These are phyloP conservation scores for Naganishia liquefaciens DNA, from an alignment of 1,284 basidiomycete species.

Conservation along the genomic window DNA sequence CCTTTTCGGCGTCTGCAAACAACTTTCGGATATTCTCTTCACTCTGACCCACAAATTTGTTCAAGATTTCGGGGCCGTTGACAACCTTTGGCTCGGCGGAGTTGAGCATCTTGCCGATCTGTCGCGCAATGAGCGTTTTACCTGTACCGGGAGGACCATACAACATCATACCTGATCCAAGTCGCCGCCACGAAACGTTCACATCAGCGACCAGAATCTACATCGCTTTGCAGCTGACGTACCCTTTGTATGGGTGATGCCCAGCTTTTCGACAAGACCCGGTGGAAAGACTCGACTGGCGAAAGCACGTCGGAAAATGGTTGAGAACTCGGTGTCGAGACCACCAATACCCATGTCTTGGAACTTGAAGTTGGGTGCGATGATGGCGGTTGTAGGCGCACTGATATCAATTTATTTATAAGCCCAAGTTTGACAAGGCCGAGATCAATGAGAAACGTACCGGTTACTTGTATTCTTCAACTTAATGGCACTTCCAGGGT, in stretches of 20 bases:
- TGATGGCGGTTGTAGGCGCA: constrained; percentile 88
- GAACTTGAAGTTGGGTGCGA: constrained; percentile 98
- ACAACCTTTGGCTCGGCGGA: constrained; percentile 98
- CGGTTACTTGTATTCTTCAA: constrained; percentile 90
- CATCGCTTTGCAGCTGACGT: constrained; percentile 31
- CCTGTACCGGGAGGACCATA: constrained; percentile 97
- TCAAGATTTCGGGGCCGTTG: constrained; percentile 96
- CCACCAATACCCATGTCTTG: constrained; percentile 99
- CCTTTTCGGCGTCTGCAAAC: constrained; percentile 96
- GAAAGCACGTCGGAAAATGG: constrained; percentile 98
- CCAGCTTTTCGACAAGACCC: constrained; percentile 93
- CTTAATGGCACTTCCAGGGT: constrained; percentile 76
- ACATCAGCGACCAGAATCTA: constrained; percentile 7
- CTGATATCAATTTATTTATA: constrained; percentile 53
- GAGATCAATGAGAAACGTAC: constrained; percentile 54
- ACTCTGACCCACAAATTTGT: constrained; percentile 96
- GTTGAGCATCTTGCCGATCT: constrained; percentile 99
- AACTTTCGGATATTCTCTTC: constrained; percentile 99
- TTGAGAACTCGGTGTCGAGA: constrained; percentile 89
- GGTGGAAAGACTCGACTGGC: constrained; percentile 98
- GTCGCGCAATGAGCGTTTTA: constrained; percentile 96
- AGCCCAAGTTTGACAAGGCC: background rate
- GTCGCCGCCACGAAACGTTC: background rate
- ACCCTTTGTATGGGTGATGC: constrained; percentile 99
- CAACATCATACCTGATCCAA: constrained; percentile 74